These are phyloP conservation scores for Mycena epipterygia DNA, from an alignment of 768 basidiomycete species.

Conservation along the genomic window DNA sequence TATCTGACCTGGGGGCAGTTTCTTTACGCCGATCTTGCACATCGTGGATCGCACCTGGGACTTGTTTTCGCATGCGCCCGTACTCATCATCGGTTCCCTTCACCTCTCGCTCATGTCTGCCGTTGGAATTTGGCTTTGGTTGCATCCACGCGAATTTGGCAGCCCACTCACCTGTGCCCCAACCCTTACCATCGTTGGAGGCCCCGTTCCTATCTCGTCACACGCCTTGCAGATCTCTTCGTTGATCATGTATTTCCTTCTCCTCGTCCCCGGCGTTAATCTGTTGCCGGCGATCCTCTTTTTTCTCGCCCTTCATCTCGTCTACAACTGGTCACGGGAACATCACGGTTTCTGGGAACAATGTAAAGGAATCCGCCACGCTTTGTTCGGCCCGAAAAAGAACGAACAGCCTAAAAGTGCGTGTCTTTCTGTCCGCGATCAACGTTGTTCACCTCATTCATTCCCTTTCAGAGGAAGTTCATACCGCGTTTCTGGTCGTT, in stretches of 20 bases:
- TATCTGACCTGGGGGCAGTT: not conserved
- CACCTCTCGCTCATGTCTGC: constrained; percentile 39
- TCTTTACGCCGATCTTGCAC: not conserved
- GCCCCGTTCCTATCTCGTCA: constrained; percentile 21
- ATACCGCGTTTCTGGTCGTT: not conserved
- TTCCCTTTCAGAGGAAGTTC: not conserved
- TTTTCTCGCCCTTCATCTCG: constrained; percentile 32
- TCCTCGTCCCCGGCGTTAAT: constrained; percentile 40
- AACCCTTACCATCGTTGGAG: constrained; percentile 4
- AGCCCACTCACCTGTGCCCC: constrained; percentile 2
- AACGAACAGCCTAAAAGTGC: not conserved
- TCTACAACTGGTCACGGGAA: constrained; percentile 3
- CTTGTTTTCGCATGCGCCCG: constrained; percentile 1
- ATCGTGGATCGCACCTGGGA: not conserved
- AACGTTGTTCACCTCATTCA: not conserved
- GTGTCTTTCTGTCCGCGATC: not conserved
- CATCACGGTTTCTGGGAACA: not conserved
- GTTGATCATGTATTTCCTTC: constrained; percentile 34
- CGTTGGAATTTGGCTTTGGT: constrained; percentile 41
- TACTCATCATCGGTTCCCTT: constrained; percentile 35
- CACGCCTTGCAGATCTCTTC: constrained; percentile 29
- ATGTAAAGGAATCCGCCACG: not conserved
- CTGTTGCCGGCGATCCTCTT: constrained; percentile 35
- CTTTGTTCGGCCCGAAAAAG: not conserved
- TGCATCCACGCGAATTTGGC: constrained; percentile 25